Evolutionary conservation across 2,329 filamentous ascomycete genomes (phyloP), one percentile per base, ranked within the genome.

Genomic region (Aureobasidium sp.): DNA sequence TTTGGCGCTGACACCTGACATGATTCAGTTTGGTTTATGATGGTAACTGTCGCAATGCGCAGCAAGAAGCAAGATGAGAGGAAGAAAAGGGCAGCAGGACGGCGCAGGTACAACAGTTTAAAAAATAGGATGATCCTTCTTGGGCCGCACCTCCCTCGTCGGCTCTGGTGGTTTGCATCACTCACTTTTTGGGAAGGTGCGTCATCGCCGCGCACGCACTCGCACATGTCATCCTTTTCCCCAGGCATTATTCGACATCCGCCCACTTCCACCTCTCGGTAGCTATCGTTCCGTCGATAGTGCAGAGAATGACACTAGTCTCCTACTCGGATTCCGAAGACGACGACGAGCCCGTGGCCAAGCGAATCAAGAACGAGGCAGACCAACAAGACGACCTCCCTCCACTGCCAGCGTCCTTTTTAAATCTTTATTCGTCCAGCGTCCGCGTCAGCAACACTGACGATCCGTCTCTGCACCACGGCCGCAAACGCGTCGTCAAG

Each of bases 401-500:
- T 20, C 73, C 91, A 9, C 81, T 97, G 25, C 93, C 92, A 9
- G 75, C 85, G 14, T 78, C 84, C 61, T 97, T 99, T 74, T 89
- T 91, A 73, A 89, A 97, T 73, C 82, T 97, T 61, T 97, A 99
- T 75, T 88, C 92, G 31, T 87, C 89, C 12, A 89, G 87, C 44
- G 87, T 89, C 57, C 86, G 93, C 65, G 80, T 88, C 65, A 90
- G 88, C 74, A 87, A 87, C 44, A 81, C 80, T 68, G 94, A 97
- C 75, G 89, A 96, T 71, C 91, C 93, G 0, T 81, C 82, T 64
- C 79, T 97, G 63, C 94, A 99, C 73, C 88, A 88, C 36, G 94
- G 94, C 60, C 86, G 93, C 49, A 90, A 87, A 71, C 84, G 94
- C 45, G 83, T 87, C 62, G 89, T 86, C 53, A 92, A 93, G 27